Base-by-base conservation (phyloP, 2,329 filamentous ascomycete species). In the Colletotrichum siamense region DNA sequence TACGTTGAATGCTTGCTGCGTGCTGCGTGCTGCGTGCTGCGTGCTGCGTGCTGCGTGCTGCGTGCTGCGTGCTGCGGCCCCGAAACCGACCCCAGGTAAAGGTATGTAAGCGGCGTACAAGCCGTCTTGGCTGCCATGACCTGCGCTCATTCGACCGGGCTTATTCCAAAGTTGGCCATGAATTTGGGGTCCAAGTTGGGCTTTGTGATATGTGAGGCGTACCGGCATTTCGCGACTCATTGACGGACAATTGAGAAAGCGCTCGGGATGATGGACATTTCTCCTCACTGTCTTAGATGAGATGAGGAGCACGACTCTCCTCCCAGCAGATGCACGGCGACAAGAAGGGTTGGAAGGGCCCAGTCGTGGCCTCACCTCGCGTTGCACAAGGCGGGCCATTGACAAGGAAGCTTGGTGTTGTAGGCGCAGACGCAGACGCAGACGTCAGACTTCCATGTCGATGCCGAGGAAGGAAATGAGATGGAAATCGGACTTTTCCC, bases 121-220 rank as follows among this genome's bases (percentile, higher is more conserved):
- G 73, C 57, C 64, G 70, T 64, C 70, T 69, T 76, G 73, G 70
- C 64, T 55, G 44, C 32, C 55, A 30, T 61, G 32, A 24, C 24
- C 28, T 28, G 26, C 70, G 61, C 39, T 69, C 44, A 64, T 76
- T 76, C 34, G 63, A 30, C 36, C 57, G 28, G 44, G 36, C 49
- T 26, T 34, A 44, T 24, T 62, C 61, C 67, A 66, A 65, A 44
- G 61, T 12, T n/a, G 34, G 67, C 44, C n/a, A 24, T 39, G 30
- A 28, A 26, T 65, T 68, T 69, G 59, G 59, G 55, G 63, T 44
- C 59, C 55, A 64, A 44, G 26, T n/a, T 34, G 63, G 57, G 39
- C 30, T 34, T 68, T 73, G 63, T 73, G 55, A 69, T n/a, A 68
- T 64, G 57, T 75, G 73, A 72, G 69, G 39, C 52, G 24, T 55